Evolutionary conservation across 495 filamentous ascomycete genomes (phyloP), one percentile per base, ranked within the genome.

Genomic region (Echria macrotheca): DNA sequence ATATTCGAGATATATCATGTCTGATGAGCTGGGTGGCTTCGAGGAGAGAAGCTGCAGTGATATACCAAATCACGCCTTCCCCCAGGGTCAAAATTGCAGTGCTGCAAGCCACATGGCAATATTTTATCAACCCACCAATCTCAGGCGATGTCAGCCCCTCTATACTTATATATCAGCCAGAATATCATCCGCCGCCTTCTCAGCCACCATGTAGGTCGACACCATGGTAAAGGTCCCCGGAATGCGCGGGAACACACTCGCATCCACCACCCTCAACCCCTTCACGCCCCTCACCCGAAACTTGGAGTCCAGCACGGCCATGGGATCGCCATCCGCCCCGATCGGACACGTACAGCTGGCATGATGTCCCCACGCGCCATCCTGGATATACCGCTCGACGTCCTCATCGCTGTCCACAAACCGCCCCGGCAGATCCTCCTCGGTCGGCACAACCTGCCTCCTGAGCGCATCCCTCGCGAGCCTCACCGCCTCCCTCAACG

Each of bases 201-300:
- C 80, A 22, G 70, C 76, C 14, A 79, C 66, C 66, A 83, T 75
- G 31, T 77, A 80, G 9, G 78, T 81, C 0, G 76, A 67, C 11
- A 77, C 47, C 0, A 63, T 68, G 19, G 75, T 74, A 47, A 75
- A 83, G 8, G 72, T 72, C 0, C 81, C 81, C 9, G 78, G 79
- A 38, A 79, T 79, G 52, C 67, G 64, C 3, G 80, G 79, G 45
- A 74, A 82, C 5, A 76, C 72, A 24, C 53, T 57, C 11, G 79
- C 81, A 64, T 84, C 82, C 0, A 84, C 81, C 15, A 84, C 80
- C 40, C 82, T 67, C 55, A 84, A 52, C 5, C 78, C 70, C n/a
- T 71, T 59, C 0, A 78, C 71, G 0, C 77, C 77, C 17, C 77
- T 68, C 2, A 85, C 81, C 1, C 76, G 59, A 53, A 84, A 81